phyloP scores from a whole-genome alignment of 768 basidiomycete genomes.

The Leccinum variicolor region DNA sequence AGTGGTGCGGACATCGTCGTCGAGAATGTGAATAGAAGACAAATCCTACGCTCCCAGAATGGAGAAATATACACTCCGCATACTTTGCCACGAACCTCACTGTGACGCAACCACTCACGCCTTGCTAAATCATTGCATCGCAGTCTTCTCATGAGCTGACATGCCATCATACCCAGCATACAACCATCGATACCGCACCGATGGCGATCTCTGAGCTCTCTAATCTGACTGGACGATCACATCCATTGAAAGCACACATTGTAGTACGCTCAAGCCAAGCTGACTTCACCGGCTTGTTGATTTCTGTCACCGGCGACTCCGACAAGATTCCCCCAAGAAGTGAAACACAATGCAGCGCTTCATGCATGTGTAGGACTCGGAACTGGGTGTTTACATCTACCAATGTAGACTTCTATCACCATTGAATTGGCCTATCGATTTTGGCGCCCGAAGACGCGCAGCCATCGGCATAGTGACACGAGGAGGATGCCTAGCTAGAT shows the following conservation, averaged over 20 bases:
- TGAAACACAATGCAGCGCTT: slow-evolving; percentile 17
- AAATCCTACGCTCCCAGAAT: background rate
- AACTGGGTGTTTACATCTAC: slow-evolving; percentile 11
- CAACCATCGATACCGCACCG: background rate
- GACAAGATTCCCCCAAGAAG: slow-evolving; percentile 5
- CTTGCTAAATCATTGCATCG: too few species aligned
- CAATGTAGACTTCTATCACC: background rate
- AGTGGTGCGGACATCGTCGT: slow-evolving; percentile 48
- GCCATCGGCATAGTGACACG: slow-evolving; percentile 14
- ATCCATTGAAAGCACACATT: background rate
- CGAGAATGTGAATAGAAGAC: background rate
- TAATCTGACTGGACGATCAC: background rate
- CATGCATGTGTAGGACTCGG: slow-evolving; percentile 11
- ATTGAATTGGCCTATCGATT: slow-evolving; percentile 11
- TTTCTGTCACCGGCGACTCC: background rate
- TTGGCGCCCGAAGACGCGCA: slow-evolving; percentile 23
- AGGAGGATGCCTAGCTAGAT: slow-evolving; percentile 23
- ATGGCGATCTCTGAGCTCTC: background rate
- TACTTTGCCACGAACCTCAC: background rate
- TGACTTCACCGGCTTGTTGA: slow-evolving; percentile 1
- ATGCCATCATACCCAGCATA: background rate
- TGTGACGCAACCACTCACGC: background rate
- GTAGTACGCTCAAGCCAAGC: background rate
- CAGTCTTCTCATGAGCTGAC: background rate
- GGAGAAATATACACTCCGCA: background rate